Percentiles rank a stretch among this genome's conserved stretches.
Evolutionary conservation across 140 eudicot genomes (phyloP).

Genomic region (Oenanthe javanica): DNA sequence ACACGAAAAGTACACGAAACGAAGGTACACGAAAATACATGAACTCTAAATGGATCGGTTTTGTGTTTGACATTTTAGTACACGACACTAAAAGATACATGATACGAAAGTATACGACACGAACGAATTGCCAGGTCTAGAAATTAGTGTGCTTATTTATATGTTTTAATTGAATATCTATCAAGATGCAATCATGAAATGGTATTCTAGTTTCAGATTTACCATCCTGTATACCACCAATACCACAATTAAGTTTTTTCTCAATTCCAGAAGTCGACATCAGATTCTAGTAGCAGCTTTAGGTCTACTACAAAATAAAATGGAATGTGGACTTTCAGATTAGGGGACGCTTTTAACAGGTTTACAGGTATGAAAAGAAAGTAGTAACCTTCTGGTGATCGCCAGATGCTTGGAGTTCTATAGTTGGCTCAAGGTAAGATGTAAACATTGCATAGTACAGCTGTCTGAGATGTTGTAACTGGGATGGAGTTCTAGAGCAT

Average conservation of each 20-base stretch:
- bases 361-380: background rate
- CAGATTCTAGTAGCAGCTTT: background rate
- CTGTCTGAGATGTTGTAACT: slow-evolving; percentile 38
- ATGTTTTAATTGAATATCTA: background rate
- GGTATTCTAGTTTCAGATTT: background rate
- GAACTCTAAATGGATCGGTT: too few relatives aligned
- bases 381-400: slow-evolving; percentile 48
- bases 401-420: slow-evolving; percentile 36
- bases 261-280: background rate
- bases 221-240: background rate
- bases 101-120: too few relatives aligned
- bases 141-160: too few relatives aligned
- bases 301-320: background rate
- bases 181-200: background rate
- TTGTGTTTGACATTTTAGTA: too few relatives aligned
- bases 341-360: background rate
- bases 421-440: slow-evolving; percentile 33
- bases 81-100: too few relatives aligned
- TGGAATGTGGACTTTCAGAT: background rate
- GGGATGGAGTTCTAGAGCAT: slow-evolving; percentile 57
- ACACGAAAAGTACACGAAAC: too few relatives aligned
- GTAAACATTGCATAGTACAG: slow-evolving; percentile 38
- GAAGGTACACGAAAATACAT: too few relatives aligned
- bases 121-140: too few relatives aligned
- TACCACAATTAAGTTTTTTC: background rate